Evolutionary conservation across 495 filamentous ascomycete species (phyloP), one percentile per base, ranked within the genome.

Genomic region (Penicillium parvum): DNA sequence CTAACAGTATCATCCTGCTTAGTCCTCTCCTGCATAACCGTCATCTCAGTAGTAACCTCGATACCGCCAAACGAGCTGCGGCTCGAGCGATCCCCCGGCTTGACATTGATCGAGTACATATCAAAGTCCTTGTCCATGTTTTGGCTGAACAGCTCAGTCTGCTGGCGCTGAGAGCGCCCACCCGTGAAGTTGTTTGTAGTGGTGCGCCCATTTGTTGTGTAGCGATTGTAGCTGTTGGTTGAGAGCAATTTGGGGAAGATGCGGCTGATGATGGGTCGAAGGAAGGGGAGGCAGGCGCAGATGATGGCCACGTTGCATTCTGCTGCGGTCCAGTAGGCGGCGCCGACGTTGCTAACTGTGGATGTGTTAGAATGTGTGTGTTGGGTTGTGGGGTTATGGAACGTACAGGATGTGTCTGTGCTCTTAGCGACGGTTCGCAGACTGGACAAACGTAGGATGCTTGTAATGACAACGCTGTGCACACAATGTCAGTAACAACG

Each of bases 291-390:
- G 52, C 86, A 92, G 36, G 83, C 85, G 48, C 85, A 90, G 48
- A 88, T 82, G 50, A 94, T 90, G 18, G 87, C 78, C 9, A 76
- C 74, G 59, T 94, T 88, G 62, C 90, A 86, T 61, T 95, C 89
- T 41, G 94, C 78, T 17, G 84, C 84, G 12, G 84, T 88, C 88
- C 88, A 95, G 52, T 71, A 76, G 0, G 76, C 75, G 4, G 71
- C 69, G 29, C 61, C 69, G 21, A 78, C 71, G 52, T 78, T 79
- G 47, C 72, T 71, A 58, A 56, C 65, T 69, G 43, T 48, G 26
- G 12, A 7, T 37, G 33, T 16, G 27, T 51, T 43, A 46, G 42
- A 12, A 17, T 1, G n/a, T 11, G 4, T 74, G 83, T 79, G 47
- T 83, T 30, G 78, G 15, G 1, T 0, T 7, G 2, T 3, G n/a